phyloP scores from a whole-genome alignment of 2,329 filamentous ascomycete genomes.

The Zasmidium angulare region DNA sequence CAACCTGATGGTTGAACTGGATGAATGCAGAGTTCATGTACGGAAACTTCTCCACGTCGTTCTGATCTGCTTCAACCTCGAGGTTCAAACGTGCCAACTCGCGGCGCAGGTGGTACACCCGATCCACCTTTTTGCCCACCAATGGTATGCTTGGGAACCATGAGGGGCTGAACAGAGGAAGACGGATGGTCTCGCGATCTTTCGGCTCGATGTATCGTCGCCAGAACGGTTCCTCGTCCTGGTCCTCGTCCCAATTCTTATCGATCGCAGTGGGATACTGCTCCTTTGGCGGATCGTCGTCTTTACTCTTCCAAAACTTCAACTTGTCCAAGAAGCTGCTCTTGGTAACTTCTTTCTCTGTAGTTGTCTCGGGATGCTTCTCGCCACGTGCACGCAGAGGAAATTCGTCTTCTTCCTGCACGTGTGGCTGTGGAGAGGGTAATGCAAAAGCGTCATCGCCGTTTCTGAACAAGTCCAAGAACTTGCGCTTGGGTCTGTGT shows the following conservation, averaged over 20 bases:
- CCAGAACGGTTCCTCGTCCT: slow-evolving; percentile 70
- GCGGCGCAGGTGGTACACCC: slow-evolving; percentile 85
- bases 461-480: slow-evolving; percentile 37
- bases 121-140: slow-evolving; percentile 87
- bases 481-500: slow-evolving; percentile 14
- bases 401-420: slow-evolving; percentile 35
- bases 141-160: slow-evolving; percentile 81
- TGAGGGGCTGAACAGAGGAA: slow-evolving; percentile 60
- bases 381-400: slow-evolving; percentile 20
- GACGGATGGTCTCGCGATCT: slow-evolving; percentile 79
- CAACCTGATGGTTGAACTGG: slow-evolving; percentile 96
- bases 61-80: slow-evolving; percentile 89
- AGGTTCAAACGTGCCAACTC: slow-evolving; percentile 84
- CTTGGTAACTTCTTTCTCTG: slow-evolving; percentile 8
- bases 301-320: slow-evolving; percentile 31
- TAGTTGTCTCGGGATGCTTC: slow-evolving; percentile 4
- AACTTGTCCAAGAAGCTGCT: slow-evolving; percentile 34
- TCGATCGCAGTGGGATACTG: slow-evolving; percentile 66
- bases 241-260: slow-evolving; percentile 60
- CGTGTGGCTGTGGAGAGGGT: slow-evolving; percentile 46
- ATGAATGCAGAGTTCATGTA: slow-evolving; percentile 97
- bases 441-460: slow-evolving; percentile 36
- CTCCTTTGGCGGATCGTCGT: slow-evolving; percentile 23
- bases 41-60: slow-evolving; percentile 79
- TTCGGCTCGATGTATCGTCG: slow-evolving; percentile 76